Base-by-base conservation (phyloP, 2,329 filamentous ascomycete species). In the Xylariaceae sp. region DNA sequence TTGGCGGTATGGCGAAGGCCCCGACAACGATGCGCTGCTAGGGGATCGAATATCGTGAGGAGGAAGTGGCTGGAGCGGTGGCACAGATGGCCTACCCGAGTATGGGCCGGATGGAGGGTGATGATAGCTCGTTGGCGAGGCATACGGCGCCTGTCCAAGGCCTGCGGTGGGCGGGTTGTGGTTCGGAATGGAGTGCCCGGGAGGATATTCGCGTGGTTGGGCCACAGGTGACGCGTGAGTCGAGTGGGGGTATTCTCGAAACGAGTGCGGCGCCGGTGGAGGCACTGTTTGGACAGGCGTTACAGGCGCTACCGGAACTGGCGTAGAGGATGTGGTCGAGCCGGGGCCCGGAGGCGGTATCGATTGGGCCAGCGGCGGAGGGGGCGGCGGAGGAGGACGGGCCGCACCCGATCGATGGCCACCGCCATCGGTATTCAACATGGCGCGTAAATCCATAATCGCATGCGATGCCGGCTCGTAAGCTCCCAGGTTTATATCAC, bases 21-120 rank as follows among this genome's bases (percentile, higher is more conserved):
- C 71, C 18, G 76, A 71, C 46, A 74, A 69, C 16, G 75, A 70
- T 26, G 64, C 68, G 53, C 72, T 71, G 61, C 74, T 72, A 16
- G 80, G 80, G 13, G 80, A 82, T 53, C 79, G 76, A 55, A 71
- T 61, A 63, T 82, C 78, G 63, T 74, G 75, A 40, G 75, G 62
- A 43, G 68, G 67, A 3, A 75, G 59, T 16, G 76, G 70, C 58
- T 80, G 79, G 34, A 79, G 70, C 19, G 77, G 65, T 55, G 67
- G 66, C 13, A 66, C 65, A 29, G 64, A 63, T 40, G 66, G 67
- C 39, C 68, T 62, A 10, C 57, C 61, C 3, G 71, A 49, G 74
- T 75, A 57, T 69, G 76, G 57, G 70, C 72, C 56, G 69, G 71
- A 55, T 68, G 70, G 48, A 62, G 68, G 51, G 43, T 67, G 63